phyloP scores from a whole-genome alignment of 768 basidiomycete species.

The Lepiota venenata region DNA sequence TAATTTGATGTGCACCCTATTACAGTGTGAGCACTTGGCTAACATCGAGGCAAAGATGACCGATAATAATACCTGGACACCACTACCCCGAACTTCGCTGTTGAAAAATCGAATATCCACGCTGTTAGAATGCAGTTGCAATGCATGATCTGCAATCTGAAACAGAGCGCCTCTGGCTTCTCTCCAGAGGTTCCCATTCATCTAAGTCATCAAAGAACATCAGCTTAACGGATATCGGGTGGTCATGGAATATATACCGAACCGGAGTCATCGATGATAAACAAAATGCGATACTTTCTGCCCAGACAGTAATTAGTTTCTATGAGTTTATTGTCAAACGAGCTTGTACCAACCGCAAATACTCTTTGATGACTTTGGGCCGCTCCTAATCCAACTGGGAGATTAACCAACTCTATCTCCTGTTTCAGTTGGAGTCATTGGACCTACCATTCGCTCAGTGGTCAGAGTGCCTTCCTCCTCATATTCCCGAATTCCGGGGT shows the following conservation, averaged over 20 bases:
- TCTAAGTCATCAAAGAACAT: constrained; percentile 11
- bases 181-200: constrained; percentile 19
- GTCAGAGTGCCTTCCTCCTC: background rate
- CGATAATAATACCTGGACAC: background rate
- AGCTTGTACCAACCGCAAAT: constrained; percentile 7
- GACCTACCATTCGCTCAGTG: background rate
- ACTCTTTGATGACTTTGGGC: constrained; percentile 13
- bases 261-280: constrained; percentile 29
- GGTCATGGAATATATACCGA: constrained; percentile 17
- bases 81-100: background rate
- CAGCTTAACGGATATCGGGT: background rate
- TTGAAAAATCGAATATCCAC: constrained; percentile 28
- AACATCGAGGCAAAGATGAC: background rate
- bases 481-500: background rate
- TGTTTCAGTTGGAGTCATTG: background rate
- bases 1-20: constrained; percentile 18
- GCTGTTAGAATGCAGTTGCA: constrained; percentile 19
- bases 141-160: constrained; percentile 27
- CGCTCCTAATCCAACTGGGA: constrained; percentile 2
- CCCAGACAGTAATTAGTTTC: background rate
- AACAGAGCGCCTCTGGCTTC: constrained; percentile 25
- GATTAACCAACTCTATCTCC: background rate
- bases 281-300: constrained; percentile 25
- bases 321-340: no score
- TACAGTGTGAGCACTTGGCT: background rate